Evolutionary conservation across 1,284 basidiomycete genomes (phyloP).

Genomic region (Neolentinus lepideus): DNA sequence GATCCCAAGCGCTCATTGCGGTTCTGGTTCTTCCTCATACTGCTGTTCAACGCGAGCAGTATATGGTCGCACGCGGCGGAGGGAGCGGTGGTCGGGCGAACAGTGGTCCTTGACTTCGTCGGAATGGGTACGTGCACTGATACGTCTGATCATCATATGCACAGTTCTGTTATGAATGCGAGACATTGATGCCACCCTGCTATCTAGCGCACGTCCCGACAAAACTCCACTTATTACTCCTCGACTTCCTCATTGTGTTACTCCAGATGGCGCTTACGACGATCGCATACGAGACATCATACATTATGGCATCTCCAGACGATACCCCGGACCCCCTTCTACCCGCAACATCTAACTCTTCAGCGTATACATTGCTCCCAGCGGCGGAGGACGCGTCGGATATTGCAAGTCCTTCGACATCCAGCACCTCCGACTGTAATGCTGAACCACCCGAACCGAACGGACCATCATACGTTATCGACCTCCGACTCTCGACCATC

Average conservation of each 20-base stretch:
- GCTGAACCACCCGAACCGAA: slow-evolving; percentile 13
- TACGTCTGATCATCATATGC: background rate
- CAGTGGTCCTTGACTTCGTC: slow-evolving; percentile 68
- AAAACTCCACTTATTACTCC: slow-evolving; percentile 49
- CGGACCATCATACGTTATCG: slow-evolving; percentile 43
- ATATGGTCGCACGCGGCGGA: slow-evolving; percentile 53
- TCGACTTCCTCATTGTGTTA: slow-evolving; percentile 60
- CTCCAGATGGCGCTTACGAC: slow-evolving; percentile 57
- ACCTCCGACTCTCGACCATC: slow-evolving; percentile 48
- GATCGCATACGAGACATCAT: slow-evolving; percentile 56
- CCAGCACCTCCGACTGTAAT: slow-evolving; percentile 12
- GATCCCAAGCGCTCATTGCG: slow-evolving; percentile 54
- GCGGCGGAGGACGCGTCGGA: background rate
- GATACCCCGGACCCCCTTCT: slow-evolving; percentile 25
- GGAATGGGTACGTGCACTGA: slow-evolving; percentile 52
- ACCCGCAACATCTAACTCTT: slow-evolving; percentile 15
- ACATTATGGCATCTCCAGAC: slow-evolving; percentile 19
- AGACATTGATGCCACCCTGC: background rate
- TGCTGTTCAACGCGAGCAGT: slow-evolving; percentile 49
- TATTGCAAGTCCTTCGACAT: slow-evolving; percentile 10
- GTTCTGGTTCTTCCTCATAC: slow-evolving; percentile 52
- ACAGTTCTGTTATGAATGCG: background rate
- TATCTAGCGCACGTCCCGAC: slow-evolving; percentile 49
- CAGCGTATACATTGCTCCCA: slow-evolving; percentile 6
- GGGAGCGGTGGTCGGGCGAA: slow-evolving; percentile 43